These are phyloP conservation scores for Cyberlindnera euphorbiae DNA, from an alignment of 805 yeast species.

Conservation along the genomic window DNA sequence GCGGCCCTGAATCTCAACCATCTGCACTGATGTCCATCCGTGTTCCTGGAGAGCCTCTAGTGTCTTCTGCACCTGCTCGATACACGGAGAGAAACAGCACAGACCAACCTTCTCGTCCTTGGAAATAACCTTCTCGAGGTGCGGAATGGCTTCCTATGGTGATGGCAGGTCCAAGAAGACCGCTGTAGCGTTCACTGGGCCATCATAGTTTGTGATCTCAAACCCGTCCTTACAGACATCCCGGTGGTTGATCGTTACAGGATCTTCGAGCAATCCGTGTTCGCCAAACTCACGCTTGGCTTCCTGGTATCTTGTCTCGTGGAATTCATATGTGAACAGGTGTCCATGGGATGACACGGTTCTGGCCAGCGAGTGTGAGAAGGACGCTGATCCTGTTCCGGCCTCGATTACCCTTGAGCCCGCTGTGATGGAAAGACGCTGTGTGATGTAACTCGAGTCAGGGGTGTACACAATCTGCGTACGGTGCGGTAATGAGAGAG, in stretches of 20 bases:
- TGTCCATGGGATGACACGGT: constrained; percentile 53
- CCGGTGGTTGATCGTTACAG: constrained; percentile 72
- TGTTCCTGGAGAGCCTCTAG: constrained; percentile 64
- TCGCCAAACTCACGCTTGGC: constrained; percentile 72
- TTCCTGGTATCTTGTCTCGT: constrained; percentile 73
- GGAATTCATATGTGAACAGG: constrained; percentile 87
- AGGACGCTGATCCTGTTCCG: constrained; percentile 96
- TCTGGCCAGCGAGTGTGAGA: constrained; percentile 88
- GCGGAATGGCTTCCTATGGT: constrained; percentile 94
- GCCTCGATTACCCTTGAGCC: constrained; percentile 88
- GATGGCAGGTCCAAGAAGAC: constrained; percentile 91
- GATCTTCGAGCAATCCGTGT: constrained; percentile 54
- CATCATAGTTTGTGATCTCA: constrained; percentile 37
- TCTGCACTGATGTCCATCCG: constrained; percentile 85
- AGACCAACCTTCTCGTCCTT: constrained; percentile 52
- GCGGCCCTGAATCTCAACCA: constrained; percentile 84
- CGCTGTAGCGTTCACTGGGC: constrained; percentile 54
- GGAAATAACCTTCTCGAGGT: constrained; percentile 53
- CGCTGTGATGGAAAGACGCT: constrained; percentile 67
- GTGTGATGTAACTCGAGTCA: constrained; percentile 87
- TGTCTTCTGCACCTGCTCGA: constrained; percentile 92
- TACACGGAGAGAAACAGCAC: constrained; percentile 97
- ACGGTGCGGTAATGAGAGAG: constrained; percentile 91
- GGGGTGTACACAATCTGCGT: constrained; percentile 97
- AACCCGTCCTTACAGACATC: constrained; percentile 93